Conservation (phyloP, 2,329 filamentous ascomycete genomes). For the Trematosphaeria pertusa region DNA sequence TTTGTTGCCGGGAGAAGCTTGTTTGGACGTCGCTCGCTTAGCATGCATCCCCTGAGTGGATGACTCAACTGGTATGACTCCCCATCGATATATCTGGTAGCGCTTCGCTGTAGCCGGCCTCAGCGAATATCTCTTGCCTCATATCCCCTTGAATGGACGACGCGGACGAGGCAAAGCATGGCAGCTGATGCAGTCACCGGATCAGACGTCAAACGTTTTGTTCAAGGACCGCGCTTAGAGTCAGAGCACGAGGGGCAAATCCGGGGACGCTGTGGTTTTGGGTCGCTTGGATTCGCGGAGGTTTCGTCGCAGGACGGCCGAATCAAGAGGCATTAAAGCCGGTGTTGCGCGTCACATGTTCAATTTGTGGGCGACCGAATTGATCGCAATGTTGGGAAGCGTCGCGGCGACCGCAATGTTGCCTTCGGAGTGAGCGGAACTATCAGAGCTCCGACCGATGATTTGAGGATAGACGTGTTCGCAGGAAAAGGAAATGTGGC, state of each 20-base stretch:
- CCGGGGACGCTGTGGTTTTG: constrained; percentile 1
- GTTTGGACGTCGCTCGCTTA: constrained; percentile 4
- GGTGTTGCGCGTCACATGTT: constrained; percentile 17
- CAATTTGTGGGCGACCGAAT: constrained; percentile 6
- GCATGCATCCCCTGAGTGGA: background rate
- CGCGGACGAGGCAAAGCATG: background rate
- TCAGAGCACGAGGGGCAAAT: constrained; percentile 23
- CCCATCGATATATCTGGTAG: constrained; percentile 8
- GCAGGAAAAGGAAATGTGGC: constrained; percentile 2
- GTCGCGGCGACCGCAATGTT: constrained; percentile 6
- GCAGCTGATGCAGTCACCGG: constrained; percentile 15
- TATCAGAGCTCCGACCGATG: background rate
- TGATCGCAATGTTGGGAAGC: constrained; percentile 3
- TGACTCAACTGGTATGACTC: constrained; percentile 17
- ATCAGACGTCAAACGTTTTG: constrained; percentile 16
- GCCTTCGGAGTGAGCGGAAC: constrained; percentile 12
- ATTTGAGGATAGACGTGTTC: constrained; percentile 7
- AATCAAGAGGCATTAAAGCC: constrained; percentile 6
- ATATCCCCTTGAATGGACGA: constrained; percentile 11
- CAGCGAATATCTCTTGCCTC: constrained; percentile 7
- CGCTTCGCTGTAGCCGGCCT: constrained; percentile 6
- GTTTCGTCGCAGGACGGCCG: constrained; percentile 13
- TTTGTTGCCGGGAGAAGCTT: constrained; percentile 8
- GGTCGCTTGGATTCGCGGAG: constrained; percentile 8
- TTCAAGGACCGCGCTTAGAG: constrained; percentile 8